Evolutionary conservation across 2,329 filamentous ascomycete genomes (phyloP).

Genomic region (Trichophyton schoenleinii): DNA sequence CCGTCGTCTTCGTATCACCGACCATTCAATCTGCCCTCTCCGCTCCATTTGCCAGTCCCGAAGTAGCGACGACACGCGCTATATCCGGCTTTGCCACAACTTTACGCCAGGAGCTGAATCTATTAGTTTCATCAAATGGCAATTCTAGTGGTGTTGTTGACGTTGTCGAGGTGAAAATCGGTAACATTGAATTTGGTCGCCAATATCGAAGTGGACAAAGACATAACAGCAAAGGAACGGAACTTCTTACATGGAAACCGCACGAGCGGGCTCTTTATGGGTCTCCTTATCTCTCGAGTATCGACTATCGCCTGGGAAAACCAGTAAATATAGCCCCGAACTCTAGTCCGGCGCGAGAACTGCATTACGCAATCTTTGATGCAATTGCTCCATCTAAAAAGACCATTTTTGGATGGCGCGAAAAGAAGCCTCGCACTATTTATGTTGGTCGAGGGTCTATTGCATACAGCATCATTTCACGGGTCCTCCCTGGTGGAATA

Average conservation of each 20-base stretch:
- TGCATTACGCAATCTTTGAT: constrained; percentile 84
- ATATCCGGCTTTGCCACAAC: constrained; percentile 77
- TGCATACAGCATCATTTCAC: constrained; percentile 74
- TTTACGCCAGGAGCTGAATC: constrained; percentile 63
- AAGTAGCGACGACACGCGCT: constrained; percentile 73
- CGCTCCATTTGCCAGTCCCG: constrained; percentile 49
- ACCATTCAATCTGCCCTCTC: constrained; percentile 35
- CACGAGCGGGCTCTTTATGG: constrained; percentile 42
- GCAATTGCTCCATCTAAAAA: constrained; percentile 50
- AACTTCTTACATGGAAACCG: constrained; percentile 48
- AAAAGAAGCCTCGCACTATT: constrained; percentile 43
- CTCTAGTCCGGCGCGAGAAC: constrained; percentile 60
- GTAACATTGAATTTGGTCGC: constrained; percentile 76
- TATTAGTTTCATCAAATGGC: constrained; percentile 39
- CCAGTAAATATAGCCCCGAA: constrained; percentile 32
- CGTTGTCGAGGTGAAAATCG: constrained; percentile 78
- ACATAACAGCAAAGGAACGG: constrained; percentile 36
- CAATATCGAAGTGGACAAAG: constrained; percentile 32
- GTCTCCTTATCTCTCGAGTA: constrained; percentile 31
- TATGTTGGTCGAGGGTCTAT: constrained; percentile 75
- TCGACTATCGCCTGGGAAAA: constrained; percentile 30
- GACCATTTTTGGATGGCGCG: constrained; percentile 28
- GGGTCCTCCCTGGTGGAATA: constrained; percentile 61
- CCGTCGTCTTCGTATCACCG: constrained; percentile 34
- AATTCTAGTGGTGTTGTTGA: constrained; percentile 41